These are phyloP conservation scores for Thuja plicata DNA, from an alignment of 83 land plant species.

Conservation along the genomic window DNA sequence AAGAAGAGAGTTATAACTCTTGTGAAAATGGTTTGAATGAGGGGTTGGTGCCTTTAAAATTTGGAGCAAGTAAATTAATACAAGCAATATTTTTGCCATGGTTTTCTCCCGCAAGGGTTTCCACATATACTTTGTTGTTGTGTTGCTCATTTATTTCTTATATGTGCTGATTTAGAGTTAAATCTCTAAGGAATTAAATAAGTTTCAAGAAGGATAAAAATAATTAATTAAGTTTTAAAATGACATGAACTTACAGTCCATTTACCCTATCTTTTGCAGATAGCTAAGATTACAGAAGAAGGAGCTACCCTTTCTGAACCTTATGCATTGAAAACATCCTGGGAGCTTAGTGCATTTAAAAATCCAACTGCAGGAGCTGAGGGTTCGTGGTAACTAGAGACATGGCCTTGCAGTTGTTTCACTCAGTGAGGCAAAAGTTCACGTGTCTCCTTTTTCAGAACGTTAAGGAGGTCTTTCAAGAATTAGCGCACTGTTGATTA, in stretches of 20 bases:
- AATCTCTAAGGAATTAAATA: too few species aligned
- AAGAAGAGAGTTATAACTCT: too few species aligned
- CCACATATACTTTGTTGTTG: too few species aligned
- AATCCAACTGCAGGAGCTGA: constrained; percentile 64
- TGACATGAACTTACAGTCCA: background rate
- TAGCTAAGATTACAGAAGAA: constrained; percentile 70
- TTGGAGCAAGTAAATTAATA: too few species aligned
- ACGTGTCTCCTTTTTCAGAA: background rate
- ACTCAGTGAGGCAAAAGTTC: background rate
- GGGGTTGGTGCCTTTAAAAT: too few species aligned
- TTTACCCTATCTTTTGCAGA: constrained; percentile 27
- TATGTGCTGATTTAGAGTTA: too few species aligned
- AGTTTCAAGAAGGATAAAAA: too few species aligned
- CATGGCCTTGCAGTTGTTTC: constrained; percentile 10
- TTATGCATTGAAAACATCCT: constrained; percentile 60
- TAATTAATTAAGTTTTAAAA: too few species aligned
- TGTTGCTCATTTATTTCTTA: too few species aligned
- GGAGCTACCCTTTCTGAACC: constrained; percentile 58
- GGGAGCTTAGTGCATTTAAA: constrained; percentile 72
- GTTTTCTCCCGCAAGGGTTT: too few species aligned
- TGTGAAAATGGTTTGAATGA: too few species aligned
- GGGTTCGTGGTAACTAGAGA: constrained; percentile 64
- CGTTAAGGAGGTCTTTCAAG: background rate
- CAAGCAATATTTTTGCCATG: too few species aligned
- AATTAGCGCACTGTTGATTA: background rate